Conservation (phyloP, 2,329 filamentous ascomycete genomes). For the Sarocladium oryzae region DNA sequence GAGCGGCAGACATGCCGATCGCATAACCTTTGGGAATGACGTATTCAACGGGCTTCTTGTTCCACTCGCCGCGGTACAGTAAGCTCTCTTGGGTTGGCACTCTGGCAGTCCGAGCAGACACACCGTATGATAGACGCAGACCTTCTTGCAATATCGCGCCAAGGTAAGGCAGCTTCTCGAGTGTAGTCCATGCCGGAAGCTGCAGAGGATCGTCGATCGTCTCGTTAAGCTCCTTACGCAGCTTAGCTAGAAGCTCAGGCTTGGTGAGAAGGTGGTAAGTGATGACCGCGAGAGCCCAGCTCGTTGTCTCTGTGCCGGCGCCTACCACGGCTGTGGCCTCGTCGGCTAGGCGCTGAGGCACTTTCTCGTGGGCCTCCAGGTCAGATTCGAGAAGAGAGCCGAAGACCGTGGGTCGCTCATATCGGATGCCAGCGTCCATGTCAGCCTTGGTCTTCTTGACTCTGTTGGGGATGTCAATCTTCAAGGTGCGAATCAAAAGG, state of each 20-base stretch:
- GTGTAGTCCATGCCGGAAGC: constrained; percentile 19
- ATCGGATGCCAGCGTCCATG: constrained; percentile 9
- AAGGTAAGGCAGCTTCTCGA: constrained; percentile 31
- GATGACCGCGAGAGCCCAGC: constrained; percentile 23
- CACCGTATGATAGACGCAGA: constrained; percentile 27
- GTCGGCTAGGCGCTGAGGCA: constrained; percentile 21
- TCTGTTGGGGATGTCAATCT: constrained; percentile 12
- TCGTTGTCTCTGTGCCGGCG: constrained; percentile 30
- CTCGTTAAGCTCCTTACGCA: constrained; percentile 23
- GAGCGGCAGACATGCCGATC: constrained; percentile 26
- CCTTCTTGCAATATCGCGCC: constrained; percentile 30
- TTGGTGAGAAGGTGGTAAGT: constrained; percentile 29
- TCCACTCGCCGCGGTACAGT: constrained; percentile 18
- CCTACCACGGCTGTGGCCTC: constrained; percentile 28
- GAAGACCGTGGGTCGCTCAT: constrained; percentile 13
- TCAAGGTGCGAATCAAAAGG: constrained; percentile 13
- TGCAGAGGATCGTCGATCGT: constrained; percentile 20
- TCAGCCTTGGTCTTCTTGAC: constrained; percentile 12
- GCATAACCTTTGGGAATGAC: constrained; percentile 26
- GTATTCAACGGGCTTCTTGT: constrained; percentile 16
- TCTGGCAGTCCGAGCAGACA: constrained; percentile 20
- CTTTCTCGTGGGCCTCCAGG: constrained; percentile 30
- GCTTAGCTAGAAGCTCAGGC: constrained; percentile 21
- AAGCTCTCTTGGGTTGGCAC: constrained; percentile 22
- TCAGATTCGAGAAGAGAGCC: constrained; percentile 21